These are phyloP conservation scores for Yamadazyma dushanensis DNA, from an alignment of 1,139 yeast genomes.

Conservation along the genomic window DNA sequence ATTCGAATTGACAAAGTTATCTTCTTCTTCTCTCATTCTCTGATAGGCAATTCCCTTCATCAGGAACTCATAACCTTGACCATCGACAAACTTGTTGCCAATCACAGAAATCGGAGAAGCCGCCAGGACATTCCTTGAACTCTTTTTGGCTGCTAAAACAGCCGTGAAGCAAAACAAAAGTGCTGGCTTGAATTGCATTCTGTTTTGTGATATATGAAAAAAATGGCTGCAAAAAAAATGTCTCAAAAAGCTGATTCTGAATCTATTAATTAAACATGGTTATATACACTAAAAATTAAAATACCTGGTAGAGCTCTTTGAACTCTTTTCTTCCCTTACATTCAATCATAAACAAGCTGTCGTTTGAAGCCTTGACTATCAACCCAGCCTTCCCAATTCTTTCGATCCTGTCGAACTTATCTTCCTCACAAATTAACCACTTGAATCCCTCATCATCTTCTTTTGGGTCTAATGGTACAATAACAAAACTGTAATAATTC, in stretches of 20 bases:
- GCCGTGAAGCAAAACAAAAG: background rate
- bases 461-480: conserved; percentile 19
- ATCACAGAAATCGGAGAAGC: conserved; percentile 8
- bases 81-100: conserved; percentile 50
- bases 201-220: background rate
- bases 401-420: conserved; percentile 31
- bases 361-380: conserved; percentile 34
- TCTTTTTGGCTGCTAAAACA: background rate
- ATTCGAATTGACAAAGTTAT: conserved; percentile 16
- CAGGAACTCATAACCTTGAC: conserved; percentile 50
- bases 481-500: conserved; percentile 31
- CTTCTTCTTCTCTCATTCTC: conserved; percentile 39
- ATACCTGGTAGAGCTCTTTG: conserved; percentile 32
- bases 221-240: conserved; percentile 1
- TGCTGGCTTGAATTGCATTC: background rate
- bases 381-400: conserved; percentile 49
- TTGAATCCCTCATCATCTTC: conserved; percentile 19
- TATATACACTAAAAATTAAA: conserved; percentile 18
- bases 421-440: conserved; percentile 40
- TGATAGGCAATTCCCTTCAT: conserved; percentile 63
- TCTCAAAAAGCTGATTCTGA: background rate
- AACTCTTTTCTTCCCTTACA: conserved; percentile 49
- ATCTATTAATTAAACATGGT: too few relatives aligned
- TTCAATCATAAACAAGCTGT: conserved; percentile 45
- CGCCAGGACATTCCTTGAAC: background rate